phyloP scores from a whole-genome alignment of 75 land plant genomes.

The Larix kaempferi region DNA sequence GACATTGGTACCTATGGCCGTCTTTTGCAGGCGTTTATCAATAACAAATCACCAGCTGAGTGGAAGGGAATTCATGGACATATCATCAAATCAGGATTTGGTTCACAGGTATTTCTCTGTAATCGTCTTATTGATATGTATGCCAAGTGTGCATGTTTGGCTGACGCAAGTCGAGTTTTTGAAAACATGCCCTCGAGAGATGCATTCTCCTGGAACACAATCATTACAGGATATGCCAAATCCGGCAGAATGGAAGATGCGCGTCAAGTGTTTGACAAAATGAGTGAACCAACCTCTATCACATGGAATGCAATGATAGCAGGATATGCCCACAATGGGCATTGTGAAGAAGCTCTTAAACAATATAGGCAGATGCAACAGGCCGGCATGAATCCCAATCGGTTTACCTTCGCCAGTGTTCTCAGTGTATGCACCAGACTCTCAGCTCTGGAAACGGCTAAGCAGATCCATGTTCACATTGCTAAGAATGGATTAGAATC shows the following conservation, averaged over 20 bases:
- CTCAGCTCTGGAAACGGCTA: background rate
- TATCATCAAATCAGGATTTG: constrained; percentile 10
- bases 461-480: constrained; percentile 27
- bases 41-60: no score
- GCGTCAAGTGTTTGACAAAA: background rate
- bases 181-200: background rate
- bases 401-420: constrained; percentile 6
- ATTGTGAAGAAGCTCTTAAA: background rate
- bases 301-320: constrained; percentile 11
- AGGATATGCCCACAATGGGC: constrained; percentile 10
- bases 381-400: background rate
- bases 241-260: constrained; percentile 3
- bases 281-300: background rate
- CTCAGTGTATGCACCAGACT: constrained; percentile 8
- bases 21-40: no score
- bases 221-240: constrained; percentile 4
- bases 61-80: background rate
- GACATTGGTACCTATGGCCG: no score
- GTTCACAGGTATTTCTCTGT: background rate
- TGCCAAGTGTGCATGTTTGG: constrained; percentile 1
- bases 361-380: background rate
- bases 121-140: constrained; percentile 4
- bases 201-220: constrained; percentile 6
- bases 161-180: background rate
- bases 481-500: constrained; percentile 30